Evolutionary conservation across 164 flowering plant genomes (phyloP).

Genomic region (Tetrastigma voinierianum): DNA sequence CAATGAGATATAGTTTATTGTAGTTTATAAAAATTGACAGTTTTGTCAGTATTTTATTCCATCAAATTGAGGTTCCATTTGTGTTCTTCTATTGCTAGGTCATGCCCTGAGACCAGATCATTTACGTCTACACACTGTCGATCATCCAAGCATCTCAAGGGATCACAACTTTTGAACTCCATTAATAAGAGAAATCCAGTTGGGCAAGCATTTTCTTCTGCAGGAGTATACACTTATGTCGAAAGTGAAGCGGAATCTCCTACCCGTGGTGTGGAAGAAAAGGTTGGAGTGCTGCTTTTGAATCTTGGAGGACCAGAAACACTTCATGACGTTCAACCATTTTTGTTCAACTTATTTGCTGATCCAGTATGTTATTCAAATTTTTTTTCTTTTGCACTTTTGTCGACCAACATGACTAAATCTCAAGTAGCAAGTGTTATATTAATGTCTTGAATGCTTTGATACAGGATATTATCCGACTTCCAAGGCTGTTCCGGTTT

Average conservation of each 20-base stretch:
- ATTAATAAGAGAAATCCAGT: constrained; percentile 17
- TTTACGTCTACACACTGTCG: constrained; percentile 7
- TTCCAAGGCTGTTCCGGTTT: constrained; percentile 80
- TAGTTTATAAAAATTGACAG: too few species aligned
- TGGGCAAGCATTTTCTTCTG: constrained; percentile 33
- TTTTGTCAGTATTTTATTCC: neutral
- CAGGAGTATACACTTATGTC: constrained; percentile 23
- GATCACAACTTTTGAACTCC: neutral
- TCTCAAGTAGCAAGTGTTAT: neutral
- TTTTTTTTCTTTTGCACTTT: neutral
- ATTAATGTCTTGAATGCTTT: constrained; percentile 7
- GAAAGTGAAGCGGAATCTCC: constrained; percentile 32
- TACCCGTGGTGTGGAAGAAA: constrained; percentile 56
- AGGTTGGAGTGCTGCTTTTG: constrained; percentile 83
- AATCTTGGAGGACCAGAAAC: constrained; percentile 96
- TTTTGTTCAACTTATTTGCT: constrained; percentile 89
- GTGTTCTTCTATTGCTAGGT: constrained; percentile 14
- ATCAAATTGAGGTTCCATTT: neutral
- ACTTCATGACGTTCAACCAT: constrained; percentile 89
- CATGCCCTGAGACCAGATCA: constrained; percentile 11
- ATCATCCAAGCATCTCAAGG: neutral
- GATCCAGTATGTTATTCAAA: constrained; percentile 70
- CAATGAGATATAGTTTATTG: neutral
- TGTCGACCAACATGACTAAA: neutral
- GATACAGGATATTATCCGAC: constrained; percentile 85